Percentiles rank a stretch among this genome's conserved stretches.
These are phyloP conservation scores for Sclerotinia spermophila DNA, from an alignment of 2,329 filamentous ascomycete genomes.

Conservation along the genomic window DNA sequence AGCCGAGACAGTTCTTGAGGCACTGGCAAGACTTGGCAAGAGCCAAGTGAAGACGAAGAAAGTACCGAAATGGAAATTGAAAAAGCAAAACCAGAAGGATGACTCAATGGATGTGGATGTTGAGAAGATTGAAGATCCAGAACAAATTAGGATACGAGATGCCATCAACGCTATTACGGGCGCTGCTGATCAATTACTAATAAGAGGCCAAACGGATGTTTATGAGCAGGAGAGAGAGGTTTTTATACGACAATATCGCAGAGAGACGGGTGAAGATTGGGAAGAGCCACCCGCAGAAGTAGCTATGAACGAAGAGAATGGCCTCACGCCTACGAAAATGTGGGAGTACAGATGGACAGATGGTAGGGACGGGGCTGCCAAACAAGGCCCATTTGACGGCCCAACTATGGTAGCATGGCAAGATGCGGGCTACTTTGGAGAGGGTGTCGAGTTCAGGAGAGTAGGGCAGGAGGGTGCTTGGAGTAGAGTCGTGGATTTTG, in stretches of 20 bases:
- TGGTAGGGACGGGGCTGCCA: constrained; percentile 71
- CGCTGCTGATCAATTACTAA: constrained; percentile 81
- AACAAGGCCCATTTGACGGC: constrained; percentile 84
- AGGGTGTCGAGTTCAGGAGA: constrained; percentile 75
- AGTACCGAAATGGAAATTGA: constrained; percentile 65
- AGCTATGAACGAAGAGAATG: constrained; percentile 34
- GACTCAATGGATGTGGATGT: constrained; percentile 69
- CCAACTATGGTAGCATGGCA: constrained; percentile 88
- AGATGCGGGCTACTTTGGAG: constrained; percentile 86
- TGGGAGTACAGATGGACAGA: constrained; percentile 97
- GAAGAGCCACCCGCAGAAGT: constrained; percentile 46
- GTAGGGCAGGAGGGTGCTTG: constrained; percentile 48
- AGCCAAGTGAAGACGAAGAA: constrained; percentile 57
- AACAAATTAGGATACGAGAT: constrained; percentile 65
- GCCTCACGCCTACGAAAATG: constrained; percentile 41
- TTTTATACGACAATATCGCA: constrained; percentile 75
- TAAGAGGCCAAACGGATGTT: constrained; percentile 79
- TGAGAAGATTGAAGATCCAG: constrained; percentile 58
- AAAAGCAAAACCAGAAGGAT: constrained; percentile 60
- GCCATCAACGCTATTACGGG: constrained; percentile 81
- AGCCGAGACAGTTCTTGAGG: constrained; percentile 84
- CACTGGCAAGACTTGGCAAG: constrained; percentile 75
- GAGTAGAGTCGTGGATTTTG: constrained; percentile 37
- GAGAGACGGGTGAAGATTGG: constrained; percentile 88
- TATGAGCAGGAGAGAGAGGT: constrained; percentile 86